Evolutionary conservation across 179 eudicot species (phyloP).

Genomic region (Beta lomatogona): DNA sequence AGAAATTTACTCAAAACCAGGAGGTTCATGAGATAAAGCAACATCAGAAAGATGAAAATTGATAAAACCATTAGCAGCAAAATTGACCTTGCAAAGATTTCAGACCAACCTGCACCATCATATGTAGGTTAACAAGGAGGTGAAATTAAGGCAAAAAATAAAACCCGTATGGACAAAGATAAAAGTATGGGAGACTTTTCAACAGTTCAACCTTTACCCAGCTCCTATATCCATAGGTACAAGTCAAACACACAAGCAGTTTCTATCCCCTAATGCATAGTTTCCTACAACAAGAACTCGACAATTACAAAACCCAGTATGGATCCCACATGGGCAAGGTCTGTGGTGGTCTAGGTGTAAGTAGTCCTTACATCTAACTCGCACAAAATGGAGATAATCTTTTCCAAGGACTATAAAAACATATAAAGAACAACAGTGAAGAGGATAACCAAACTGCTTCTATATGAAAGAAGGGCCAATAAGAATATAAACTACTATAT

Average conservation of each 20-base stretch:
- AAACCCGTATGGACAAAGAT: background rate
- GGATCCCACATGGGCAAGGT: background rate
- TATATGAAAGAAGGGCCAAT: background rate
- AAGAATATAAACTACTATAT: background rate
- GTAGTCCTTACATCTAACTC: background rate
- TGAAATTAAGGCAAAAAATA: background rate
- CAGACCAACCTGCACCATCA: background rate
- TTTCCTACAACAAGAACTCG: background rate
- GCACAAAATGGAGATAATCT: background rate
- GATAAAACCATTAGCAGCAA: background rate
- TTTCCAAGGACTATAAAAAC: background rate
- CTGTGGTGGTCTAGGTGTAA: background rate
- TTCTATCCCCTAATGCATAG: constrained; percentile 9
- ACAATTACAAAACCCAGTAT: background rate
- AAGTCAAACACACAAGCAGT: background rate
- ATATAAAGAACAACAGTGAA: background rate
- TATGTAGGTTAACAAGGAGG: background rate
- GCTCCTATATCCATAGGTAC: background rate
- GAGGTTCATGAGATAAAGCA: constrained; percentile 13
- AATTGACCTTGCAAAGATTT: background rate
- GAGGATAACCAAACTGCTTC: background rate
- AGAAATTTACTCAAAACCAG: constrained; percentile 2
- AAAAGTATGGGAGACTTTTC: background rate
- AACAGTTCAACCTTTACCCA: background rate
- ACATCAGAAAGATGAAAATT: constrained; percentile 7